A percentile compares a stretch with the other conserved stretches of the same genome.
Evolutionary conservation across 2,329 filamentous ascomycete species (phyloP).

Genomic region (Phoma sp.): DNA sequence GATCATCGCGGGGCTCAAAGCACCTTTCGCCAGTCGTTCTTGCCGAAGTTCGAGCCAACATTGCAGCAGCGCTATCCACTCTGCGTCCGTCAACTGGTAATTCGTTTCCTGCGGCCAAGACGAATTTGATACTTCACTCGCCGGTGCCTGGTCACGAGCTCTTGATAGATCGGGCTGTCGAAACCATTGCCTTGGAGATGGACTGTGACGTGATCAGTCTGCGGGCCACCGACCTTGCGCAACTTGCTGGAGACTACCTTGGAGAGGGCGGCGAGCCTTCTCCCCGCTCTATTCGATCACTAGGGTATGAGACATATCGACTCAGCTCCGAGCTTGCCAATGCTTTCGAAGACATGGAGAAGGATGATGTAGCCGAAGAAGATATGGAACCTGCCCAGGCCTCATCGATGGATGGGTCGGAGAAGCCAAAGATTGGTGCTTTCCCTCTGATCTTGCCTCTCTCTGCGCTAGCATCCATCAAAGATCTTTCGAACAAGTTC

Average conservation of each 20-base stretch:
- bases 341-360: slow-evolving; percentile 37
- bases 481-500: slow-evolving; percentile 26
- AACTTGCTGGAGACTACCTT: slow-evolving; percentile 72
- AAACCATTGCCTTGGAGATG: slow-evolving; percentile 65
- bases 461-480: slow-evolving; percentile 27
- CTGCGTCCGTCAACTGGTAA: slow-evolving; percentile 46
- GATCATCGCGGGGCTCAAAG: slow-evolving; percentile 17
- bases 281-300: slow-evolving; percentile 52
- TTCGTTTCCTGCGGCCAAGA: slow-evolving; percentile 57
- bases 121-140: slow-evolving; percentile 65
- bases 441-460: slow-evolving; percentile 24
- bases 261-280: slow-evolving; percentile 64
- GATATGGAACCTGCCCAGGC: slow-evolving; percentile 47
- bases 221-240: slow-evolving; percentile 71
- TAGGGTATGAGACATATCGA: slow-evolving; percentile 63
- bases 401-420: slow-evolving; percentile 19
- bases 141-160: slow-evolving; percentile 61
- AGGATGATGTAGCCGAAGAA: slow-evolving; percentile 32
- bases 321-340: slow-evolving; percentile 39
- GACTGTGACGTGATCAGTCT: slow-evolving; percentile 71
- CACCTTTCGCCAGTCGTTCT: slow-evolving; percentile 35
- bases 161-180: slow-evolving; percentile 66
- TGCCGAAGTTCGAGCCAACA: slow-evolving; percentile 57
- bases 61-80: slow-evolving; percentile 56
- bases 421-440: slow-evolving; percentile 16